A percentile compares a stretch with the other conserved stretches of the same genome.
Conservation (phyloP, 192 early-diverging fungal species). For the Diversispora eburnea region DNA sequence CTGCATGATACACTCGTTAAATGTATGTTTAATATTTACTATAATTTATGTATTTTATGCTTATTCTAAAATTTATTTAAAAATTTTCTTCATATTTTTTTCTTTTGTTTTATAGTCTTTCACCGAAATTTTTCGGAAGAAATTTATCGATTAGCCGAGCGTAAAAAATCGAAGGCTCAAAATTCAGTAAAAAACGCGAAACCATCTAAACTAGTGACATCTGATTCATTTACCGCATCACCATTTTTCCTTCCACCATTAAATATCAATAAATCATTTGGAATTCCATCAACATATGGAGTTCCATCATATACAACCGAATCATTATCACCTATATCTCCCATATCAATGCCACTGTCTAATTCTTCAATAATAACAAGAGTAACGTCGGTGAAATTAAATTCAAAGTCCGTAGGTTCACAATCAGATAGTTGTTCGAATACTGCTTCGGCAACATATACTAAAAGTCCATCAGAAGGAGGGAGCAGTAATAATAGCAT, state of each 20-base stretch:
- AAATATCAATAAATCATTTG: conserved; percentile 12
- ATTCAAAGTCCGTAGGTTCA: neutral
- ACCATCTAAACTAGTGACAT: neutral
- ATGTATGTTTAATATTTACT: conserved; percentile 36
- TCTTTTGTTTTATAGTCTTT: conserved; percentile 44
- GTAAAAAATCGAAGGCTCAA: conserved; percentile 11
- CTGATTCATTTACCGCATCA: neutral
- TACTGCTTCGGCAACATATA: neutral
- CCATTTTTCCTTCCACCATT: conserved; percentile 12
- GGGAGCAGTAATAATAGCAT: neutral
- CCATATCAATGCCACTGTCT: neutral
- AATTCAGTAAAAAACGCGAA: neutral
- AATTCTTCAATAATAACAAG: conserved; percentile 17
- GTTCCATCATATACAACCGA: conserved; percentile 1
- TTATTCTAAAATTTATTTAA: neutral
- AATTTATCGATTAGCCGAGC: conserved; percentile 38
- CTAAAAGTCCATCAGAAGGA: neutral
- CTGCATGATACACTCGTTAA: conserved; percentile 59
- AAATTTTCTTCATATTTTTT: neutral
- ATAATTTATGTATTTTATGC: conserved; percentile 7
- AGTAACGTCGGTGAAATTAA: conserved; percentile 15
- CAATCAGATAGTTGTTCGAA: neutral
- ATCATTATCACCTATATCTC: conserved; percentile 6
- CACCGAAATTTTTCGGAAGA: conserved; percentile 66
- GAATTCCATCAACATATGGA: conserved; percentile 3